Evolutionary conservation across 2,329 filamentous ascomycete genomes (phyloP).

Genomic region (Biscogniauxia mediterranea): DNA sequence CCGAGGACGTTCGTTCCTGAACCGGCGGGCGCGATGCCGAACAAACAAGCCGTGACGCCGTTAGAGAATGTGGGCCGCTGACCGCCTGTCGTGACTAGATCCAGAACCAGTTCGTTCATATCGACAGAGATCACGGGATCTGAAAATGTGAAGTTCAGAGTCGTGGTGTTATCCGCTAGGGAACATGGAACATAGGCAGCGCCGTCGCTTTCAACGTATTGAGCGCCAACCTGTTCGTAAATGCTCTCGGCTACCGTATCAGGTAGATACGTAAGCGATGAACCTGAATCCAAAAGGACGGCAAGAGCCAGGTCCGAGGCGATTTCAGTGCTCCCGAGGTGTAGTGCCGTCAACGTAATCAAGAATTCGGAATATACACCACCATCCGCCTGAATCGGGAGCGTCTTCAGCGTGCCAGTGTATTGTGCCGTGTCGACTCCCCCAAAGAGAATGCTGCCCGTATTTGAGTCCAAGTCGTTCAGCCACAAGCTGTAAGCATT

Average conservation of each 20-base stretch:
- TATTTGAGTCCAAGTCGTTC: conserved; percentile 65
- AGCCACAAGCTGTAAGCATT: conserved; percentile 75
- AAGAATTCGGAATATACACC: conserved; percentile 61
- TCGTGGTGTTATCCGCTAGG: conserved; percentile 40
- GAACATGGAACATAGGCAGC: conserved; percentile 62
- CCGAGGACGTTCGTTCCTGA: conserved; percentile 61
- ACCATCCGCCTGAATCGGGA: conserved; percentile 61
- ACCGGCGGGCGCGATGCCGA: conserved; percentile 63
- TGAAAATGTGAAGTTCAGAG: conserved; percentile 55
- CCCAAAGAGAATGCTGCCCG: conserved; percentile 70
- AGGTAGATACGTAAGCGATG: conserved; percentile 66
- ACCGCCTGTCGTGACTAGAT: conserved; percentile 47
- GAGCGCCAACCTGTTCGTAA: conserved; percentile 42
- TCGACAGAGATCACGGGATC: conserved; percentile 52
- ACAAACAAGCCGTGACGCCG: conserved; percentile 59
- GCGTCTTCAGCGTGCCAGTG: conserved; percentile 58
- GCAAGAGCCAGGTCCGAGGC: conserved; percentile 52
- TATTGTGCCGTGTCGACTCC: conserved; percentile 70
- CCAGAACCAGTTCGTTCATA: conserved; percentile 59
- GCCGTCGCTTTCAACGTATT: conserved; percentile 51
- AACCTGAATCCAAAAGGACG: conserved; percentile 70
- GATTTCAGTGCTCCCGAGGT: conserved; percentile 42
- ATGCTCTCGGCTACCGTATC: conserved; percentile 44
- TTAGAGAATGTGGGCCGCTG: conserved; percentile 50
- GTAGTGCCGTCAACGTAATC: conserved; percentile 64